A percentile compares a stretch with the other conserved stretches of the same genome.
These are phyloP conservation scores for Phytophthora pini DNA, from an alignment of 352 stramenopile genomes.

Conservation along the genomic window DNA sequence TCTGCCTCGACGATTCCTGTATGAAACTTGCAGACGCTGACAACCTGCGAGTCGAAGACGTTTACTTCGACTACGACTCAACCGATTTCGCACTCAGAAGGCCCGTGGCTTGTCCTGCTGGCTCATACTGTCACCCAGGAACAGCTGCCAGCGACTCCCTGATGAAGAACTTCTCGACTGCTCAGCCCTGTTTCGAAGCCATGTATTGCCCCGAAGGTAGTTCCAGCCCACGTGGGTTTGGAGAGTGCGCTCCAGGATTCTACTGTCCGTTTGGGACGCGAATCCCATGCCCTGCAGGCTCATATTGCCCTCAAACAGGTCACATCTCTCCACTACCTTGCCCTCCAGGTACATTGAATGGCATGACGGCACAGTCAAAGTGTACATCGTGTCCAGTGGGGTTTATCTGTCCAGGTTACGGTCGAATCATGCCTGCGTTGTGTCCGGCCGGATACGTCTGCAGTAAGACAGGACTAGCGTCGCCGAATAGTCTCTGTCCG, in stretches of 20 bases:
- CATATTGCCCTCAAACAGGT: conserved; percentile 90
- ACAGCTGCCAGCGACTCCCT: conserved; percentile 75
- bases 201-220: conserved; percentile 94
- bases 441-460: conserved; percentile 95
- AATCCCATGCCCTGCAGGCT: conserved; percentile 91
- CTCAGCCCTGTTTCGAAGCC: conserved; percentile 88
- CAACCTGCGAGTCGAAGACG: conserved; percentile 76
- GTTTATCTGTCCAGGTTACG: conserved; percentile 95
- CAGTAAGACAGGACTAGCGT: conserved; percentile 78
- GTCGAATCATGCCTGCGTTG: conserved; percentile 89
- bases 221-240: conserved; percentile 77
- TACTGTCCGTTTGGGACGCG: conserved; percentile 93
- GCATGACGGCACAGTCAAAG: conserved; percentile 89
- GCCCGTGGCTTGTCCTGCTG: conserved; percentile 86
- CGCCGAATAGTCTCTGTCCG: conserved; percentile 94
- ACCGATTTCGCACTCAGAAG: conserved; percentile 78
- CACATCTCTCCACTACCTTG: conserved; percentile 90
- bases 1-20: conserved; percentile 94
- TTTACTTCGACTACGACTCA: conserved; percentile 87
- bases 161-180: conserved; percentile 91
- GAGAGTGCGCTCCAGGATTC: conserved; percentile 88
- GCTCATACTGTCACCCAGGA: conserved; percentile 91
- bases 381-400: conserved; percentile 92
- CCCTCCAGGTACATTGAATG: conserved; percentile 93
- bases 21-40: conserved; percentile 85